phyloP scores from a whole-genome alignment of 2,329 filamentous ascomycete genomes.

The Verticillium longisporum region DNA sequence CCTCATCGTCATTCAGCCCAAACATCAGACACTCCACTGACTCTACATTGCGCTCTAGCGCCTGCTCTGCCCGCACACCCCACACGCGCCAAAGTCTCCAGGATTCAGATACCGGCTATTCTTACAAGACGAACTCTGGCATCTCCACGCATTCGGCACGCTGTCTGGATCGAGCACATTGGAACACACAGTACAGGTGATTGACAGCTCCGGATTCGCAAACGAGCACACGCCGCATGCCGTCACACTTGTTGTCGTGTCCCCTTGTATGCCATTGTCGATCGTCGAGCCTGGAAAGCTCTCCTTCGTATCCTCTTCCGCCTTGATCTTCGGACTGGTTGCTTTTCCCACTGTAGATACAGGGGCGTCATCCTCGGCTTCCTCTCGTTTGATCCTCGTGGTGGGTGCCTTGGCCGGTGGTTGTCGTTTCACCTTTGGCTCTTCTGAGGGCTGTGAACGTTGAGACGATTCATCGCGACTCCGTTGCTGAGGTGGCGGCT shows the following conservation, averaged over 20 bases:
- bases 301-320: neutral
- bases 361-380: neutral
- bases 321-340: slow-evolving; percentile 1
- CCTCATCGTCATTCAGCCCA: neutral
- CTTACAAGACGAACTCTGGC: slow-evolving; percentile 47
- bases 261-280: neutral
- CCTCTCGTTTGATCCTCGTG: slow-evolving; percentile 3
- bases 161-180: slow-evolving; percentile 56
- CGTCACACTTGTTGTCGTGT: neutral
- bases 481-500: neutral
- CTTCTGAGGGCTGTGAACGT: neutral
- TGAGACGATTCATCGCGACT: neutral
- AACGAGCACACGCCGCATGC: slow-evolving; percentile 63
- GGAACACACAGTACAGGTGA: slow-evolving; percentile 62
- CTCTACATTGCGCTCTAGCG: neutral
- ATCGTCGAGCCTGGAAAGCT: neutral
- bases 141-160: slow-evolving; percentile 57
- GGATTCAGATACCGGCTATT: slow-evolving; percentile 58
- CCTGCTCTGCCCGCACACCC: slow-evolving; percentile 53
- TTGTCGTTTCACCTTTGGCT: neutral
- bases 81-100: slow-evolving; percentile 62
- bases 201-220: slow-evolving; percentile 43
- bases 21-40: neutral
- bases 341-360: neutral
- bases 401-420: slow-evolving; percentile 1